phyloP scores from a whole-genome alignment of 495 filamentous ascomycete species.

The Neurospora tetrasperma region DNA sequence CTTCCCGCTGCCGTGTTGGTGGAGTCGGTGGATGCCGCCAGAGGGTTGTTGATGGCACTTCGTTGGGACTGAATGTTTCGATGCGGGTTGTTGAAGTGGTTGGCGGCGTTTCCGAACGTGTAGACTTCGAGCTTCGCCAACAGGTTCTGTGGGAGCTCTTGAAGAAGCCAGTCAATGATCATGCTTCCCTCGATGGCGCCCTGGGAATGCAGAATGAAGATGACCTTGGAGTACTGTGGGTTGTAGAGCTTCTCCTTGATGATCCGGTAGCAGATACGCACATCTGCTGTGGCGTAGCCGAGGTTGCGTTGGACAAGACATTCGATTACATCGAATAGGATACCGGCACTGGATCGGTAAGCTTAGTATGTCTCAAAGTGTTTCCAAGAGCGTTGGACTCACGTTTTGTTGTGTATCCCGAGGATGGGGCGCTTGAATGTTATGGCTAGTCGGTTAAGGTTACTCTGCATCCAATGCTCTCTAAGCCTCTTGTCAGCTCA shows the following conservation, averaged over 20 bases:
- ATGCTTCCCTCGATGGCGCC: slow-evolving; percentile 68
- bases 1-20: slow-evolving; percentile 3
- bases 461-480: slow-evolving; percentile 52
- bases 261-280: slow-evolving; percentile 45
- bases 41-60: slow-evolving; percentile 13
- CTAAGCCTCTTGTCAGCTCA: slow-evolving; percentile 18
- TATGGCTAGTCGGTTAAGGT: slow-evolving; percentile 58
- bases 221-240: slow-evolving; percentile 53
- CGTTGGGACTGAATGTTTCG: slow-evolving; percentile 20
- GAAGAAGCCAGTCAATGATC: slow-evolving; percentile 69
- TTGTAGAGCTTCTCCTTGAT: slow-evolving; percentile 51
- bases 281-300: slow-evolving; percentile 58
- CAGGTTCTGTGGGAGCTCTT: slow-evolving; percentile 58
- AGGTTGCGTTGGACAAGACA: slow-evolving; percentile 71
- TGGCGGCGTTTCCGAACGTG: slow-evolving; percentile 76
- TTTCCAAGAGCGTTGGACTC: not conserved
- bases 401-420: slow-evolving; percentile 79
- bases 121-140: slow-evolving; percentile 69
- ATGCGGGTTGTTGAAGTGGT: slow-evolving; percentile 80
- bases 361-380: not conserved
- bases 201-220: slow-evolving; percentile 74
- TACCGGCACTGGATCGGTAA: slow-evolving; percentile 32
- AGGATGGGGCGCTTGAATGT: slow-evolving; percentile 66
- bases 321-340: slow-evolving; percentile 66
- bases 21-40: slow-evolving; percentile 17